phyloP scores from a whole-genome alignment of 352 stramenopile species.

The Halophytophthora batemanensis region DNA sequence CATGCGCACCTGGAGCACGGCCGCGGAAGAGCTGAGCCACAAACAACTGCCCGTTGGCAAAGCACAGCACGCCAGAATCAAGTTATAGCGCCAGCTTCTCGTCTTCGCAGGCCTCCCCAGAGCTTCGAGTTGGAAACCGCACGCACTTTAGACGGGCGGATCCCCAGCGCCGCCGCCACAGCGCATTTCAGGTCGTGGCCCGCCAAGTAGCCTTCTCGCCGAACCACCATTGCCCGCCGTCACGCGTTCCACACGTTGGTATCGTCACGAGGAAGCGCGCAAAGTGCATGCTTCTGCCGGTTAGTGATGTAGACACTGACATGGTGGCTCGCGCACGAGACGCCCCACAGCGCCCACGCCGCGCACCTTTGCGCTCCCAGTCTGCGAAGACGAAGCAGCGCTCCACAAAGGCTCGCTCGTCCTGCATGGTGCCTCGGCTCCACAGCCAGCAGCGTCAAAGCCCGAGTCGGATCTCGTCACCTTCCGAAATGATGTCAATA shows the following conservation, averaged over 20 bases:
- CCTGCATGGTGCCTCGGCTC: constrained; percentile 7
- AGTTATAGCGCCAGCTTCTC: not conserved
- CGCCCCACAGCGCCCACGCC: not conserved
- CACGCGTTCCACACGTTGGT: not conserved
- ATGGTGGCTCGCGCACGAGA: too few relatives aligned
- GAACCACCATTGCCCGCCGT: not conserved
- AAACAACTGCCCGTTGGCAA: constrained; percentile 34
- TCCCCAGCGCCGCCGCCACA: constrained; percentile 56
- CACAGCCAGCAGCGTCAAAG: too few relatives aligned
- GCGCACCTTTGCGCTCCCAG: constrained; percentile 20
- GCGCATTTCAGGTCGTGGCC: constrained; percentile 63
- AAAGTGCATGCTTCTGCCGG: too few relatives aligned
- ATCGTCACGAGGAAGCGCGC: not conserved
- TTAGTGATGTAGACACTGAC: too few relatives aligned
- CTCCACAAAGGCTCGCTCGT: constrained; percentile 27
- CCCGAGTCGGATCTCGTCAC: too few relatives aligned
- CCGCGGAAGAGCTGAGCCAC: constrained; percentile 55
- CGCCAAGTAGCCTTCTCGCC: constrained; percentile 32
- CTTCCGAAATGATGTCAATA: too few relatives aligned
- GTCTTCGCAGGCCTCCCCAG: not conserved
- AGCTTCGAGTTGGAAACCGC: not conserved
- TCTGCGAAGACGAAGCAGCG: constrained; percentile 54
- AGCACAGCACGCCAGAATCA: not conserved
- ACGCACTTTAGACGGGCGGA: constrained; percentile 63
- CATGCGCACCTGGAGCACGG: not conserved